These are phyloP conservation scores for Alternaria gansuensis DNA, from an alignment of 2,329 filamentous ascomycete genomes.

Conservation along the genomic window DNA sequence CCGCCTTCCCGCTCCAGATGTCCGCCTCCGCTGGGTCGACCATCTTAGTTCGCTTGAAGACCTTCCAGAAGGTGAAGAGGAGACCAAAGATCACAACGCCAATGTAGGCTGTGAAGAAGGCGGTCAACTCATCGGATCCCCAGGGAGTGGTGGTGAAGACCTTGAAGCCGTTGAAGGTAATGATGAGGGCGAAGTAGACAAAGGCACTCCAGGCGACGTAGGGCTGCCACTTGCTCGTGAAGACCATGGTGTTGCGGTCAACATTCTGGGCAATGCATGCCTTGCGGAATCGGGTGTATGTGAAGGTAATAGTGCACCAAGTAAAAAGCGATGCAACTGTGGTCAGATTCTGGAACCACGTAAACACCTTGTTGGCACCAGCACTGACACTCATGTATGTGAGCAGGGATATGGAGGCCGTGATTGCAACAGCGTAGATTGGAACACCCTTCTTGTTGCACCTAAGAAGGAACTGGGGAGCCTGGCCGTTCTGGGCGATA, in stretches of 20 bases:
- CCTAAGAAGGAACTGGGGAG: slow-evolving; percentile 61
- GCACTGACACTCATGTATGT: slow-evolving; percentile 61
- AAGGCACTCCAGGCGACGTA: slow-evolving; percentile 69
- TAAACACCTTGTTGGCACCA: slow-evolving; percentile 62
- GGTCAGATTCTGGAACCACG: slow-evolving; percentile 76
- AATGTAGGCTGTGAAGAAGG: slow-evolving; percentile 63
- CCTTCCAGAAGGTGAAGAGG: slow-evolving; percentile 70
- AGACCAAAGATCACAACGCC: slow-evolving; percentile 53
- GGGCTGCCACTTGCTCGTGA: slow-evolving; percentile 58
- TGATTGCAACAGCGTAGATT: slow-evolving; percentile 51
- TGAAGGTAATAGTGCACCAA: slow-evolving; percentile 64
- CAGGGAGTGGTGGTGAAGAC: slow-evolving; percentile 65
- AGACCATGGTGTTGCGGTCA: slow-evolving; percentile 62
- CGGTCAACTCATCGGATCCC: slow-evolving; percentile 48
- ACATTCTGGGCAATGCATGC: slow-evolving; percentile 62
- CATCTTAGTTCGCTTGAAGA: slow-evolving; percentile 67
- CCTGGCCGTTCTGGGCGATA: slow-evolving; percentile 61
- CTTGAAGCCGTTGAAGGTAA: slow-evolving; percentile 70
- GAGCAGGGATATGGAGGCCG: slow-evolving; percentile 55
- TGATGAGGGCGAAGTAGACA: slow-evolving; percentile 60
- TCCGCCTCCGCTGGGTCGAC: slow-evolving; percentile 56
- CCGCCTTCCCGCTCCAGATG: slow-evolving; percentile 59
- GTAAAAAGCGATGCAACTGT: slow-evolving; percentile 65
- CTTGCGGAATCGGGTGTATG: slow-evolving; percentile 66
- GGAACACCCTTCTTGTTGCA: slow-evolving; percentile 58